phyloP scores from a whole-genome alignment of 345 rosid species.

The Hibiscus tridactylites region DNA sequence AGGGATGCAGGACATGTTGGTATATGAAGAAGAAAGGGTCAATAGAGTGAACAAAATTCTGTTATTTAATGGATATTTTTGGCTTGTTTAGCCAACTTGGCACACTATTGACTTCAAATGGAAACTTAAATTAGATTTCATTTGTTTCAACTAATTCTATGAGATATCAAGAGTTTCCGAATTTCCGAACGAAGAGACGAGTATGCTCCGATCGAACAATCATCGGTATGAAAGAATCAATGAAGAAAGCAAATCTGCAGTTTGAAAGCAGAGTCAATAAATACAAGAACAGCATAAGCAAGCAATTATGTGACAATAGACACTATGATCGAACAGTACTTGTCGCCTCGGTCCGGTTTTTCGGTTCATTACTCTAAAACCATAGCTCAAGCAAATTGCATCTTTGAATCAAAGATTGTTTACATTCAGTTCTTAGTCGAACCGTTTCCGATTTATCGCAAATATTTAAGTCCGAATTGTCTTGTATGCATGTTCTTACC shows the following conservation, averaged over 20 bases:
- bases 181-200: not conserved
- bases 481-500: not conserved
- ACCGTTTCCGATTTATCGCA: not conserved
- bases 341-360: not conserved
- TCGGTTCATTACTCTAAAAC: not conserved
- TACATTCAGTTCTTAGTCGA: not conserved
- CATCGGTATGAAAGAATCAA: not conserved
- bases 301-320: not conserved
- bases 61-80: constrained; percentile 9
- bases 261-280: not conserved
- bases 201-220: no score
- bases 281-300: not conserved
- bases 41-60: constrained; percentile 23
- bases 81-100: not conserved
- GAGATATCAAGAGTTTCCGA: not conserved
- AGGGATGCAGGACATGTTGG: constrained; percentile 29
- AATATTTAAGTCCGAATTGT: not conserved
- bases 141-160: not conserved
- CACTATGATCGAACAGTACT: not conserved
- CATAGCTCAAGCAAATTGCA: not conserved
- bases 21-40: constrained; percentile 19
- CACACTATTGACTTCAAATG: not conserved
- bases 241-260: not conserved
- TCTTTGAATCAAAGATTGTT: not conserved
- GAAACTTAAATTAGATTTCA: constrained; percentile 2